Conservation (phyloP, 768 basidiomycete species). For the Kwoniella pini region DNA sequence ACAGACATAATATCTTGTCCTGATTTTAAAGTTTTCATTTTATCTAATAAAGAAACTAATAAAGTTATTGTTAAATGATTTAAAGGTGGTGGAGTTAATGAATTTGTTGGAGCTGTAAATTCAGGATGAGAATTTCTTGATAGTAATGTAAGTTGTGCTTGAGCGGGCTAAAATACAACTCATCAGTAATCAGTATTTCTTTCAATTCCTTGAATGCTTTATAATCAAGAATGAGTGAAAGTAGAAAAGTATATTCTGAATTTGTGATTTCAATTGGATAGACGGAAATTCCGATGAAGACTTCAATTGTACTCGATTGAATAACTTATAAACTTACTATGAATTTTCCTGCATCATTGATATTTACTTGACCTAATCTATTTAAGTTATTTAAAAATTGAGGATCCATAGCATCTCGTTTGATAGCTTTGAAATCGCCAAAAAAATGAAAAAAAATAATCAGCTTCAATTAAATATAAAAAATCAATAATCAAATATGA, state of each 20-base stretch:
- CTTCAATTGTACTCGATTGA: too few species aligned
- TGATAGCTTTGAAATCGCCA: constrained; percentile 28
- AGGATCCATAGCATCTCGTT: constrained; percentile 48
- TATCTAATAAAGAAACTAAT: constrained; percentile 46
- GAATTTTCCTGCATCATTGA: constrained; percentile 46
- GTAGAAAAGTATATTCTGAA: too few species aligned
- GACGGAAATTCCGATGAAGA: too few species aligned
- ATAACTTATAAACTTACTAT: constrained; percentile 38
- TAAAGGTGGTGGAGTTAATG: constrained; percentile 27
- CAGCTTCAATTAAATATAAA: neutral
- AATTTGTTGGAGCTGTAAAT: constrained; percentile 20
- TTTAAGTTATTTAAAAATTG: constrained; percentile 51
- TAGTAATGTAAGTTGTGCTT: constrained; percentile 47
- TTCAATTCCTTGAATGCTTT: too few species aligned
- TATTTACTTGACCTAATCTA: constrained; percentile 46
- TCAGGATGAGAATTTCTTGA: constrained; percentile 26
- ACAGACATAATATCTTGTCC: constrained; percentile 24
- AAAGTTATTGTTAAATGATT: constrained; percentile 43
- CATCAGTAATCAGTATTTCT: too few species aligned
- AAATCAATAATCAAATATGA: neutral
- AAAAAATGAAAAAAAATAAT: neutral
- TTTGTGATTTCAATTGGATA: too few species aligned
- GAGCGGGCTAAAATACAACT: constrained; percentile 33
- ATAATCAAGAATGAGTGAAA: neutral
- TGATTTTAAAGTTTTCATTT: constrained; percentile 34